phyloP scores from a whole-genome alignment of 1,284 basidiomycete species.

The Porodaedalea pini region DNA sequence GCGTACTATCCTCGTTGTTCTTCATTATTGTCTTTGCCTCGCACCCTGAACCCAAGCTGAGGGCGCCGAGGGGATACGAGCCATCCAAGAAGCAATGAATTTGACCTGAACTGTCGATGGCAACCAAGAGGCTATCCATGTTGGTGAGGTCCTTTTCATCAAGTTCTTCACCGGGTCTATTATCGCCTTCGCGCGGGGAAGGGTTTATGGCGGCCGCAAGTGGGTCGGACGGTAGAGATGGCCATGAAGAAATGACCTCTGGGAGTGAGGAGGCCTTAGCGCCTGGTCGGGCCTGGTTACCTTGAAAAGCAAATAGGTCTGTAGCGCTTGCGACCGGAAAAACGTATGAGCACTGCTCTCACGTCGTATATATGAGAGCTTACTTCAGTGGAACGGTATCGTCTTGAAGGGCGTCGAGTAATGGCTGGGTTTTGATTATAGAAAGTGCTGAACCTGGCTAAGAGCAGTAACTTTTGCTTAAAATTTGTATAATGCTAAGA shows the following conservation, averaged over 20 bases:
- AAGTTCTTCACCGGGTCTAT: slow-evolving; percentile 37
- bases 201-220: slow-evolving; percentile 55
- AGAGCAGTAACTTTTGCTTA: slow-evolving; percentile 11
- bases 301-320: slow-evolving; percentile 75
- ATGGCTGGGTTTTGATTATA: slow-evolving; percentile 60
- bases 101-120: slow-evolving; percentile 53
- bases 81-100: slow-evolving; percentile 75
- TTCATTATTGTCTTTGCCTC: slow-evolving; percentile 49
- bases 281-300: slow-evolving; percentile 47
- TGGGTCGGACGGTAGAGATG: slow-evolving; percentile 53
- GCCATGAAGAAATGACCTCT: slow-evolving; percentile 61
- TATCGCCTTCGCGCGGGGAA: slow-evolving; percentile 33
- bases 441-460: slow-evolving; percentile 76
- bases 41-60: slow-evolving; percentile 39
- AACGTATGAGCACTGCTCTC: neutral
- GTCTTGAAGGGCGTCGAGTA: slow-evolving; percentile 66
- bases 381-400: slow-evolving; percentile 62
- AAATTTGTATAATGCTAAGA: neutral
- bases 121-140: slow-evolving; percentile 56
- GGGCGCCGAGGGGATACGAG: slow-evolving; percentile 69
- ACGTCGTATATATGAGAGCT: slow-evolving; percentile 22
- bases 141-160: slow-evolving; percentile 55
- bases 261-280: slow-evolving; percentile 45
- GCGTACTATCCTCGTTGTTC: slow-evolving; percentile 32
- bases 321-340: slow-evolving; percentile 47